phyloP scores from a whole-genome alignment of 2,329 filamentous ascomycete species.

The Pseudopithomyces chartarum region DNA sequence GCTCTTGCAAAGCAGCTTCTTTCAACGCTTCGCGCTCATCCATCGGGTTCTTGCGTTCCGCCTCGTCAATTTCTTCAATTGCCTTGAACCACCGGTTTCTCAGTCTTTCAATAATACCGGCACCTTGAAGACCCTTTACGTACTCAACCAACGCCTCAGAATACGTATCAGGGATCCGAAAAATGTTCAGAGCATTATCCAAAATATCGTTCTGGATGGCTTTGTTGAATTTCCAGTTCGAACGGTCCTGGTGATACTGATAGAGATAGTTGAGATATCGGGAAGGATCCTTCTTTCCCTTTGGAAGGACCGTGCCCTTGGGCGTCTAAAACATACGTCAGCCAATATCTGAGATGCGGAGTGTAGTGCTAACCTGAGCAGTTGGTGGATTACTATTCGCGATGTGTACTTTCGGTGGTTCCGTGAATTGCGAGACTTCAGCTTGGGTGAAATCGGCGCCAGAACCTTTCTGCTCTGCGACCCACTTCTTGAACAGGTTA shows the following conservation, averaged over 20 bases:
- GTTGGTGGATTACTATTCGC: constrained; percentile 19
- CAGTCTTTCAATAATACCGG: constrained; percentile 69
- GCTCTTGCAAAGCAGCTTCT: constrained; percentile 41
- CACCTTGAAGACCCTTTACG: constrained; percentile 77
- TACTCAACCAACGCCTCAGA: constrained; percentile 75
- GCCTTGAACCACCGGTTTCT: constrained; percentile 68
- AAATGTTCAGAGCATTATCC: constrained; percentile 77
- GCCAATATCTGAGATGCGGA: constrained; percentile 9
- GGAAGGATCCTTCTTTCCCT: constrained; percentile 55
- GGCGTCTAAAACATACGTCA: constrained; percentile 13
- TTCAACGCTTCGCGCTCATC: constrained; percentile 44
- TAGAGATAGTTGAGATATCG: constrained; percentile 77
- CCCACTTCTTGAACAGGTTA: constrained; percentile 59
- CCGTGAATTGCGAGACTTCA: constrained; percentile 32
- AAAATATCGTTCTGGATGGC: constrained; percentile 84
- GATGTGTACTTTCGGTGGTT: constrained; percentile 28
- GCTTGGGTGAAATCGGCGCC: constrained; percentile 25
- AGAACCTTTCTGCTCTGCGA: constrained; percentile 36
- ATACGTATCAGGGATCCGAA: constrained; percentile 71
- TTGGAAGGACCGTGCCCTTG: constrained; percentile 12
- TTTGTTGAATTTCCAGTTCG: constrained; percentile 95
- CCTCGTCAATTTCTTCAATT: constrained; percentile 57
- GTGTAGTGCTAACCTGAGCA: neutral
- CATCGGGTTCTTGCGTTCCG: constrained; percentile 36
- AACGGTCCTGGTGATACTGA: constrained; percentile 72